Evolutionary conservation across 2,329 filamentous ascomycete genomes (phyloP).

Genomic region (Monilinia polystroma): DNA sequence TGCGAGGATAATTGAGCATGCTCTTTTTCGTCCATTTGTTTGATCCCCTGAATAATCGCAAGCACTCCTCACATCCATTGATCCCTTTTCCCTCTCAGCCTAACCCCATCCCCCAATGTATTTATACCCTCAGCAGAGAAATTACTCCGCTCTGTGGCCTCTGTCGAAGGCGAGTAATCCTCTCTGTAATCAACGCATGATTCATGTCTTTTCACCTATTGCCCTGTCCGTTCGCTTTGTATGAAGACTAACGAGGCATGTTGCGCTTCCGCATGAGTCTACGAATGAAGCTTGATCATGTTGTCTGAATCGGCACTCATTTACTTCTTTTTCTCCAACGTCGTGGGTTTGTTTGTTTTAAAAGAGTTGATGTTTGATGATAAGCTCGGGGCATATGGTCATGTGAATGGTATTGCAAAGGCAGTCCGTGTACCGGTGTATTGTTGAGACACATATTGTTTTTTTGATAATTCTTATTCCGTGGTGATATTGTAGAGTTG

Average conservation of each 20-base stretch:
- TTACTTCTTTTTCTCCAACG: neutral
- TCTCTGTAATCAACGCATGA: neutral
- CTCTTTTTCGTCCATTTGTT: neutral
- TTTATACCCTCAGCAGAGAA: neutral
- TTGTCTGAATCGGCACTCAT: neutral
- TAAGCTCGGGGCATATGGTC: neutral
- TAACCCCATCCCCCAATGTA: neutral
- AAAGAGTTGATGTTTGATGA: constrained; percentile 7
- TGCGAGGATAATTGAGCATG: neutral
- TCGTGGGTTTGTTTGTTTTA: neutral
- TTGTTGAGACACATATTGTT: constrained; percentile 12
- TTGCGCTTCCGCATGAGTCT: neutral
- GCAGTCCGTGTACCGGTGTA: neutral
- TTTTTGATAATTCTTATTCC: neutral
- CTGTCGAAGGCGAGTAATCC: too few species aligned
- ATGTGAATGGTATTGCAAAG: constrained; percentile 2
- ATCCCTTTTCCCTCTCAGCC: neutral
- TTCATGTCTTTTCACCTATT: constrained; percentile 14
- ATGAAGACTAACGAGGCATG: neutral
- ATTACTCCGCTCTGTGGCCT: neutral
- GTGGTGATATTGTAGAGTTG: neutral
- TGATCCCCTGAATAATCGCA: neutral
- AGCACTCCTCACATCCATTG: neutral
- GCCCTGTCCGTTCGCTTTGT: constrained; percentile 4
- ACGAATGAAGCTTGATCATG: neutral